These are phyloP conservation scores for Neoboletus subvelutipes DNA, from an alignment of 768 basidiomycete genomes.

Conservation along the genomic window DNA sequence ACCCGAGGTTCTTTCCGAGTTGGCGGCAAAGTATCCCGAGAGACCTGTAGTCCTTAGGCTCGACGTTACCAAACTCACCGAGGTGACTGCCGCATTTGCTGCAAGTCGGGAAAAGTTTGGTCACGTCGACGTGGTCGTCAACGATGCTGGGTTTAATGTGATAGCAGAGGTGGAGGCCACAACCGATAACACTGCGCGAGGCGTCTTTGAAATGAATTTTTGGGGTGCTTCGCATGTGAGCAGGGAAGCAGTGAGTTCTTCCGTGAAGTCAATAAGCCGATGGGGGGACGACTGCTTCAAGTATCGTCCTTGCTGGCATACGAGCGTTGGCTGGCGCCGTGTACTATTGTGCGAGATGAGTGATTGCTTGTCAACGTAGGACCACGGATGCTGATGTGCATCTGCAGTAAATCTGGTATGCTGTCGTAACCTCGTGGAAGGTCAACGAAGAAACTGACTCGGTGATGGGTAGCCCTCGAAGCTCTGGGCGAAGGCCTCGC, in stretches of 20 bases:
- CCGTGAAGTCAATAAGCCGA: not conserved
- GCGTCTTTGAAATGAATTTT: conserved; percentile 43
- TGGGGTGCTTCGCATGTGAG: conserved; percentile 44
- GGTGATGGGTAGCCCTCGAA: too few relatives aligned
- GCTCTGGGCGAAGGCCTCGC: too few relatives aligned
- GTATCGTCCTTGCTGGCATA: too few relatives aligned
- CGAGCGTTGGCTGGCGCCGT: too few relatives aligned
- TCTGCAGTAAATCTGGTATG: too few relatives aligned
- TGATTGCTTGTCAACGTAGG: too few relatives aligned
- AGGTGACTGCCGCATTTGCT: conserved; percentile 37
- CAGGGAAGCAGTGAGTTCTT: conserved; percentile 32
- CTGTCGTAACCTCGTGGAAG: too few relatives aligned
- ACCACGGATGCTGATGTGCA: too few relatives aligned
- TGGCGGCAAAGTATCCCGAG: conserved; percentile 23
- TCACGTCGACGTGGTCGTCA: conserved; percentile 31
- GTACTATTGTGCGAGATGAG: too few relatives aligned
- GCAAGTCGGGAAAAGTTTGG: conserved; percentile 30
- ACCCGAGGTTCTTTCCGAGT: conserved; percentile 33
- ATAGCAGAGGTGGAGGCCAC: conserved; percentile 38
- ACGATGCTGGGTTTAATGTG: conserved; percentile 27
- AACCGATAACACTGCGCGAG: conserved; percentile 34
- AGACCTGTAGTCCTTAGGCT: conserved; percentile 39
- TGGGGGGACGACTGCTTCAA: too few relatives aligned
- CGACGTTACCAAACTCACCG: conserved; percentile 36
- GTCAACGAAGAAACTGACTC: too few relatives aligned